Base-by-base conservation (phyloP, 345 rosid genomes). In the Arabis hirsuta region DNA sequence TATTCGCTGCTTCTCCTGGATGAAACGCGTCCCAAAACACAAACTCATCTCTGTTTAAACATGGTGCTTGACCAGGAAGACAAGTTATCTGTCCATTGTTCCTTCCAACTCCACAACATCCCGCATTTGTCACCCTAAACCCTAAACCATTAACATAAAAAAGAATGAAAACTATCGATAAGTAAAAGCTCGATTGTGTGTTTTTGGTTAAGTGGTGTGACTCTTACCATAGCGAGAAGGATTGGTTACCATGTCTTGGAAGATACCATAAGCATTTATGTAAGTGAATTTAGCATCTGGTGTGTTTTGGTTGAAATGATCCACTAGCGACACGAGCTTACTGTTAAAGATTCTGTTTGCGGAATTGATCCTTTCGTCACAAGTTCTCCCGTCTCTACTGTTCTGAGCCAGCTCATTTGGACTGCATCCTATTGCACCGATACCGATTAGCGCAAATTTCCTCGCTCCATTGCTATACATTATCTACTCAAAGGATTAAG, bases 351-450 rank as follows among this genome's bases (percentile, higher is more conserved):
- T 84, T 71, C 85, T 83, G 67, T 83, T 86, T 2, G 99, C 98
- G 1, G 73, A 50, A 61, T 95, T 91, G 74, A 95, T 82, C 45
- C 81, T 78, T 22, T 55, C 50, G 29, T 83, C 96, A 57, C 98
- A 87, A 8, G 97, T 91, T 53, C 36, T 76, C 0, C 96, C 89
- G 62, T 90, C 90, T 31, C 80, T 83, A 36, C 96, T 87, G 19
- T 81, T 82, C 53, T 84, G 91, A 42, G 97, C 90, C 64, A 95
- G 36, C 61, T 86, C 80, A 72, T 81, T 91, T 5, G 98, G 99
- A 72, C 88, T 90, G 83, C 99, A 95, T 10, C 99, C 99, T 19
- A 91, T 81, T 39, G 84, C 89, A 0, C 99, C 99, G 12, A 91
- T 68, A 12, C 99, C 98, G 24, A 86, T 69, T 73, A 95, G 27